Evolutionary conservation across 257 asterid genomes (phyloP), one percentile per base, ranked within the genome.

Genomic region (Ocimum tenuiflorum): DNA sequence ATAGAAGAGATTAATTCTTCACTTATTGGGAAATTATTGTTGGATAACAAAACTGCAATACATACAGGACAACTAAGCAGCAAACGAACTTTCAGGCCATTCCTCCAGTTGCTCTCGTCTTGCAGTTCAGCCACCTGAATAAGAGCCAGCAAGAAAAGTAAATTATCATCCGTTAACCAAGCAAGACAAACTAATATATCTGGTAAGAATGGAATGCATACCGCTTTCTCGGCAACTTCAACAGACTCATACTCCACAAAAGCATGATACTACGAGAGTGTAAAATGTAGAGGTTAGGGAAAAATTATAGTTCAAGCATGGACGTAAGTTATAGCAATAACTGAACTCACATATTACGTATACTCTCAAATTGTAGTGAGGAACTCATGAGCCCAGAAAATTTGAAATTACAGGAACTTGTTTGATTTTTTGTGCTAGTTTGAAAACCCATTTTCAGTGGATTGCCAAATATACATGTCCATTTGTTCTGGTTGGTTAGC

Each of bases 151-250:
- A n/a, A n/a, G n/a, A 73, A 36, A 31, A 38, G 45, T 11, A 38
- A 38, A 59, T 43, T 17, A 41, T n/a, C n/a, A 39, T 27, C 49
- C 39, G 48, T 58, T 63, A 66, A 53, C 50, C 55, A 50, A 74
- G 22, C 6, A 7, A 17, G 27, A 14, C 62, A 31, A 11, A 38
- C 14, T 55, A 33, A 15, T 11, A 35, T 22, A 39, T 46, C 33
- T 57, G 63, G 39, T 58, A n/a, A 50, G 68, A 47, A 54, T 52
- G 31, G 31, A 27, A 27, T 27, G 31, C 39, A 41, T 29, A 91
- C 97, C 77, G 96, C 97, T 74, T 79, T 91, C 79, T 88, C 97
- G 27, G 97, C 94, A 31, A 74, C 72, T 67, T 91, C 95, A 65
- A 70, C 75, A 42, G 96, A 76, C 65, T 91, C 96, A 59, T 91